phyloP scores from a whole-genome alignment of 306 rosid genomes.

The Casuarina cunninghamiana region DNA sequence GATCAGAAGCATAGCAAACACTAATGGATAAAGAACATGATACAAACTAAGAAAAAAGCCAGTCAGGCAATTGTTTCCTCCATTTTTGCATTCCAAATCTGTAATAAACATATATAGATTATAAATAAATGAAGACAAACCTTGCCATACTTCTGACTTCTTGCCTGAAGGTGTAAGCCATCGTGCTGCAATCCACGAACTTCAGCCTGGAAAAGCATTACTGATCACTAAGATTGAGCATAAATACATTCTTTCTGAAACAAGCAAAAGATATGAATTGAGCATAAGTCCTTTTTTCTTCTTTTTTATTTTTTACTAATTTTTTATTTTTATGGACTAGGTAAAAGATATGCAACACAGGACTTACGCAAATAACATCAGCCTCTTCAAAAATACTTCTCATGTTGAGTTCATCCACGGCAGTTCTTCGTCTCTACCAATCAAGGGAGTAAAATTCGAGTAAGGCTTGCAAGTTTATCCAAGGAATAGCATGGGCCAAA shows the following conservation, averaged over 20 bases:
- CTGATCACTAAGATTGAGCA: neutral
- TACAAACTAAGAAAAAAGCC: neutral
- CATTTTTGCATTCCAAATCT: neutral
- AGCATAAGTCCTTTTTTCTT: no score
- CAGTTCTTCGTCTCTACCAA: constrained; percentile 84
- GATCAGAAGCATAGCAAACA: neutral
- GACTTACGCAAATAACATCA: constrained; percentile 85
- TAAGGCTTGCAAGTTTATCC: constrained; percentile 5
- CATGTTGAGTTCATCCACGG: constrained; percentile 91
- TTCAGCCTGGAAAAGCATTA: constrained; percentile 58
- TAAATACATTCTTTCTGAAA: neutral
- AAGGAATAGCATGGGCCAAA: neutral
- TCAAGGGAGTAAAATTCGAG: constrained; percentile 6
- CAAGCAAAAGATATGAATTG: neutral
- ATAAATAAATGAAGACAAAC: constrained; percentile 38
- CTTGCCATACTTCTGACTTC: constrained; percentile 96
- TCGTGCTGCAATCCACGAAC: constrained; percentile 86
- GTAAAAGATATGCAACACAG: neutral
- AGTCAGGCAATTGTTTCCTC: neutral
- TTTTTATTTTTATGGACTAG: no score
- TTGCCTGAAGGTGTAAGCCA: constrained; percentile 94
- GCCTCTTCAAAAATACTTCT: constrained; percentile 81
- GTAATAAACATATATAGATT: neutral
- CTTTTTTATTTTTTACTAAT: no score
- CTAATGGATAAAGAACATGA: neutral